Evolutionary conservation across 345 rosid species (phyloP), one percentile per base, ranked within the genome.

Genomic region (Mallotus nudiflorus): DNA sequence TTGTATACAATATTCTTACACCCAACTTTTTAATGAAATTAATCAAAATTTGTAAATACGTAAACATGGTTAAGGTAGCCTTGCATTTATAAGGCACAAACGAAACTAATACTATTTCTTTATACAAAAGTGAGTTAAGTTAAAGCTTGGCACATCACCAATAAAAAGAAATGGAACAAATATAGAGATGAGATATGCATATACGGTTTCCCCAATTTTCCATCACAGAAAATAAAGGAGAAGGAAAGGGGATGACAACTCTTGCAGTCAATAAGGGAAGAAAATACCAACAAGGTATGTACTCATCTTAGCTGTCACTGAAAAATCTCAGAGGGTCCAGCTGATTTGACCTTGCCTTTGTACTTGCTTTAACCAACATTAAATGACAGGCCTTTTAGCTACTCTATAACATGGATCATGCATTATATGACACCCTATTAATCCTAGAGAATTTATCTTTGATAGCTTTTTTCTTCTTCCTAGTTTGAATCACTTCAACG

Each of bases 361-460:
- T 52, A 19, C 13, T 71, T 50, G 53, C 28, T 62, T 52, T 49
- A 70, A 39, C 42, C 52, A 60, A 70, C 66, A 40, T 35, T 22
- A 22, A 44, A 40, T 28, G 29, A n/a, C 51, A 3, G 20, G 24
- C 20, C 9, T 45, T 28, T 56, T 25, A 68, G 51, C 52, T 25
- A 28, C 70, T 15, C 49, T 67, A 67, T 4, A 29, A 12, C 40
- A 4, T 25, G 16, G 37, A 28, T 67, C 63, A 56, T 56, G 63
- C 40, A 59, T 59, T 9, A 3, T 24, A 33, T 25, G 7, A 9
- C 9, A 35, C 29, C 57, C 22, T 49, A 60, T 48, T n/a, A n/a
- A n/a, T 6, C 22, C 4, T 59, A 45, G 56, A 49, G 39, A 70
- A 28, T 67, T 27, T 67, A 29, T 12, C 42, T 66, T 25, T 11